phyloP scores from a whole-genome alignment of 192 early-diverging fungal species.

The Helicostylum pulchrum region DNA sequence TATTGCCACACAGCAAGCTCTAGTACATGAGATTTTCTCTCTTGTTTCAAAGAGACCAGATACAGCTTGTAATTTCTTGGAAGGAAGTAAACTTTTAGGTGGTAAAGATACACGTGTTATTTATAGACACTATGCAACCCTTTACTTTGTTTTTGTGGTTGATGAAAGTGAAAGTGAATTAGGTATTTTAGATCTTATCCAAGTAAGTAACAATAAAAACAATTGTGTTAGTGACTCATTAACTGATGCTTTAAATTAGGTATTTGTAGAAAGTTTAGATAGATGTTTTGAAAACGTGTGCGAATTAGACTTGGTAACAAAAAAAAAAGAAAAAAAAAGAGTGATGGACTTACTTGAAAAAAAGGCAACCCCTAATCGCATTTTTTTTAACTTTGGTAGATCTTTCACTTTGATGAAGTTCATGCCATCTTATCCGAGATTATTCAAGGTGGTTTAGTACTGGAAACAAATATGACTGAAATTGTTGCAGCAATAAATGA shows the following conservation, averaged over 20 bases:
- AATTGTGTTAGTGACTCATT: not conserved
- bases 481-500: slow-evolving; percentile 71
- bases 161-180: slow-evolving; percentile 96
- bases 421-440: slow-evolving; percentile 85
- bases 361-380: not conserved
- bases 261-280: slow-evolving; percentile 96
- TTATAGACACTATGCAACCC: slow-evolving; percentile 93
- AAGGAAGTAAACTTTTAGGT: slow-evolving; percentile 76
- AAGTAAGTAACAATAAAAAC: slow-evolving; percentile 44
- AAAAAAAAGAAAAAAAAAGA: not conserved
- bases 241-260: slow-evolving; percentile 40
- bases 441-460: slow-evolving; percentile 86
- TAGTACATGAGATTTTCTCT: slow-evolving; percentile 84
- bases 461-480: slow-evolving; percentile 76
- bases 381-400: slow-evolving; percentile 44
- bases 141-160: slow-evolving; percentile 98
- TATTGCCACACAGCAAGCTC: slow-evolving; percentile 77
- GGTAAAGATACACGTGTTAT: slow-evolving; percentile 88
- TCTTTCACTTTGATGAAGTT: slow-evolving; percentile 89
- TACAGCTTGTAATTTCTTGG: slow-evolving; percentile 88
- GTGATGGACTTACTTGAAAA: not conserved
- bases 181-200: slow-evolving; percentile 94
- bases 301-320: slow-evolving; percentile 86
- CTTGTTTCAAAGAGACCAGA: slow-evolving; percentile 85
- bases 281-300: slow-evolving; percentile 93